phyloP scores from a whole-genome alignment of 208 protist species.

The Angomonas deanei region DNA sequence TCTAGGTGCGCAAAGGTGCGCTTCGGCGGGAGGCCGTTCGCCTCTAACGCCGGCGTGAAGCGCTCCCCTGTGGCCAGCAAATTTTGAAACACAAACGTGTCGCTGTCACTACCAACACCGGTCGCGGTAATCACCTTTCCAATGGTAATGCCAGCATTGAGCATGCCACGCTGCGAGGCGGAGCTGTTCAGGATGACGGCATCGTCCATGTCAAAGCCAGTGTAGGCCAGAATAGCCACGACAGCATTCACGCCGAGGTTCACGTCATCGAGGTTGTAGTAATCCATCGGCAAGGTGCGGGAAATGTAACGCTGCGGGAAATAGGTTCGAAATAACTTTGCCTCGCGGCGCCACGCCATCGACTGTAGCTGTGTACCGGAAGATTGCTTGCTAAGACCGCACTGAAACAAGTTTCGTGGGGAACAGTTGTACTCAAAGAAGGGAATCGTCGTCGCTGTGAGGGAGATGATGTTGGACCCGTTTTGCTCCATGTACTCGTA shows the following conservation, averaged over 20 bases:
- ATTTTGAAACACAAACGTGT: constrained; percentile 84
- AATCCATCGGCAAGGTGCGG: constrained; percentile 85
- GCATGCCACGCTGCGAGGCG: constrained; percentile 97
- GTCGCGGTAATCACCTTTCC: constrained; percentile 71
- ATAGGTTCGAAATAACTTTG: constrained; percentile 98
- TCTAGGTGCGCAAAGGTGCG: constrained; percentile 39
- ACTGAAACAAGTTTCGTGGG: constrained; percentile 99
- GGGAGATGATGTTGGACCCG: constrained; percentile 94
- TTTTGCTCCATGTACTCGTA: constrained; percentile 95
- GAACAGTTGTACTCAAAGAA: constrained; percentile 99
- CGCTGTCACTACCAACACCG: constrained; percentile 43
- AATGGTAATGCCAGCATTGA: constrained; percentile 94
- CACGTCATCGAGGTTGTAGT: constrained; percentile 96
- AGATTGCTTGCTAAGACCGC: constrained; percentile 99
- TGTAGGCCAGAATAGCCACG: constrained; percentile 99
- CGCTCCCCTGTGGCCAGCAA: constrained; percentile 58
- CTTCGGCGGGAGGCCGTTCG: constrained; percentile 65
- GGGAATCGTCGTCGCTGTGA: constrained; percentile 97
- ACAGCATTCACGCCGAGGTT: constrained; percentile 98
- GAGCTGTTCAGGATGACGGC: constrained; percentile 99
- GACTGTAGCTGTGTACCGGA: constrained; percentile 96
- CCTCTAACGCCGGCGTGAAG: constrained; percentile 56
- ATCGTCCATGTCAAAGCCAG: constrained; percentile 99
- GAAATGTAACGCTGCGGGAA: constrained; percentile 97
- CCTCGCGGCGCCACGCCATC: constrained; percentile 94